These are phyloP conservation scores for Zasmidium citrigriseum DNA, from an alignment of 2,329 filamentous ascomycete species.

Conservation along the genomic window DNA sequence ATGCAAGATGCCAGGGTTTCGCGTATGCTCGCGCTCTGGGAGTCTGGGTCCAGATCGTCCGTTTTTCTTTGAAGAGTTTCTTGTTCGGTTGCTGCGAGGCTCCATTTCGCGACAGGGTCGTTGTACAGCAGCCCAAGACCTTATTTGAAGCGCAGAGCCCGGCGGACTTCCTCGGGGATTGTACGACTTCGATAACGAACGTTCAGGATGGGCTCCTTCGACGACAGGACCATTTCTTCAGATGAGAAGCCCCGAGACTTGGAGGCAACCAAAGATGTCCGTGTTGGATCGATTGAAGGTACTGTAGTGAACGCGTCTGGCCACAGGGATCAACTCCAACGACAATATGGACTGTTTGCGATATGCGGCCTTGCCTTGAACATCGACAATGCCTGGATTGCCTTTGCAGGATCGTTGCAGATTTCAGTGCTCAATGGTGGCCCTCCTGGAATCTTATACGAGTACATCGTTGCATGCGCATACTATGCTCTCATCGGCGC, in stretches of 20 bases:
- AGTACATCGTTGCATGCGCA: slow-evolving; percentile 36
- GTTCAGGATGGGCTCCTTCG: background rate
- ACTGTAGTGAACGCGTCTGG: slow-evolving; percentile 62
- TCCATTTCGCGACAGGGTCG: background rate
- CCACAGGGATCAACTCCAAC: slow-evolving; percentile 62
- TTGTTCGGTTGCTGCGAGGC: background rate
- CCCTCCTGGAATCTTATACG: slow-evolving; percentile 39
- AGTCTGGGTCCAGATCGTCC: background rate
- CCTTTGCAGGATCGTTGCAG: slow-evolving; percentile 62
- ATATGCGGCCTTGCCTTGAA: slow-evolving; percentile 61
- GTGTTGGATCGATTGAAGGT: slow-evolving; percentile 27
- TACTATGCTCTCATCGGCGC: slow-evolving; percentile 40
- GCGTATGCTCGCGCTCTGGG: background rate
- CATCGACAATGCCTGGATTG: slow-evolving; percentile 66
- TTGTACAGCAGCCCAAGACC: background rate
- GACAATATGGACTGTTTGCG: slow-evolving; percentile 62
- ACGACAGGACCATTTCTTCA: background rate
- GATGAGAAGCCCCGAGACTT: background rate
- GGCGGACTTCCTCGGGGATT: background rate
- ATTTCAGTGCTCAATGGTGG: slow-evolving; percentile 49
- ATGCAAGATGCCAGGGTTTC: slow-evolving; percentile 1
- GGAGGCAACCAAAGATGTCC: slow-evolving; percentile 14
- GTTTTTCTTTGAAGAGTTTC: slow-evolving; percentile 3
- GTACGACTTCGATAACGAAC: background rate
- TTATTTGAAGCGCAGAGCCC: background rate